phyloP scores from a whole-genome alignment of 306 rosid species.

The Arachis hypogaea region DNA sequence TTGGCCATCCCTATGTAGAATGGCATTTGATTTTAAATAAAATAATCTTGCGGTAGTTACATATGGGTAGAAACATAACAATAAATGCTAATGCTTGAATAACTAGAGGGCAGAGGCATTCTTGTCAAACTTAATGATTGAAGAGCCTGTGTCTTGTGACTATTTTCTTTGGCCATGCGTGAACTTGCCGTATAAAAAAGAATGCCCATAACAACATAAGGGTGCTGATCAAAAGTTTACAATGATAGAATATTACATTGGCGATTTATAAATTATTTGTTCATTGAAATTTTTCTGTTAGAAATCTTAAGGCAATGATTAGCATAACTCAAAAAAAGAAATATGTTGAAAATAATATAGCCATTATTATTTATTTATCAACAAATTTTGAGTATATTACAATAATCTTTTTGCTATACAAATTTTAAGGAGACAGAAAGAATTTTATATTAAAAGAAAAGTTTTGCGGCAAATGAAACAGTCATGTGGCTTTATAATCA shows the following conservation, averaged over 20 bases:
- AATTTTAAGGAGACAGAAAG: background rate
- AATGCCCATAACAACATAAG: background rate
- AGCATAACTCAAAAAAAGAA: background rate
- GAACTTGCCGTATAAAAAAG: background rate
- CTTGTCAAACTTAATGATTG: background rate
- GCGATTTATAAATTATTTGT: too few species aligned
- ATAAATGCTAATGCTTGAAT: background rate
- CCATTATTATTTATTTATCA: background rate
- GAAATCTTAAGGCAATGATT: too few species aligned
- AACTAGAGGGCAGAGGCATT: background rate
- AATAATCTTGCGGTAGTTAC: background rate
- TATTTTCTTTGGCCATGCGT: background rate
- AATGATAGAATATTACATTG: too few species aligned
- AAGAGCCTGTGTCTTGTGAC: background rate
- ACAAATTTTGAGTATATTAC: background rate
- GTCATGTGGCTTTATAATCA: background rate
- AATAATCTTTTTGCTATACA: background rate
- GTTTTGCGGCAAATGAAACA: background rate
- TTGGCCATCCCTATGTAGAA: background rate
- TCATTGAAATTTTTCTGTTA: too few species aligned
- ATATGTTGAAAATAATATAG: background rate
- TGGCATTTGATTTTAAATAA: background rate
- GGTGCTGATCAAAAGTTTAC: too few species aligned
- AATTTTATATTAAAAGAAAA: background rate
- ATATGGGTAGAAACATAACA: background rate